Conservation (phyloP, 1,139 yeast species). For the Kluyveromyces marxianus region DNA sequence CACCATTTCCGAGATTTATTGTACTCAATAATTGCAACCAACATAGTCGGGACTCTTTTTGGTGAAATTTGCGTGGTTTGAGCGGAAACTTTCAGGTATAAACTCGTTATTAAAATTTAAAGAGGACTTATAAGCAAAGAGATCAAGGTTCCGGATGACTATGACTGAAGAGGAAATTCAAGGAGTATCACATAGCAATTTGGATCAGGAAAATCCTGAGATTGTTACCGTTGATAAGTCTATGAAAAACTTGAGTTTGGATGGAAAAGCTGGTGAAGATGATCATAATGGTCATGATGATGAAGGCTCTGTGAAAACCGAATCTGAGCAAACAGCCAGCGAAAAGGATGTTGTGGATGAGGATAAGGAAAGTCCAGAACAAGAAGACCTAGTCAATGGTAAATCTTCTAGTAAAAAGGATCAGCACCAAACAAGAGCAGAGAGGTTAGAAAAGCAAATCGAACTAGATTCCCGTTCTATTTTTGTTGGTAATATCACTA, state of each 20-base stretch:
- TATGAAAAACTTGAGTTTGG: background rate
- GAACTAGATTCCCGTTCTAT: slow-evolving; percentile 69
- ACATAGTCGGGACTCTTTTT: too few species aligned
- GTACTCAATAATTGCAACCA: too few species aligned
- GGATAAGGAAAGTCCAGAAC: background rate
- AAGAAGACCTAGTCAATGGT: slow-evolving; percentile 1
- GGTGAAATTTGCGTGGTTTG: too few species aligned
- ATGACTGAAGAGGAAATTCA: slow-evolving; percentile 1
- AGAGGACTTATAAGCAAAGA: too few species aligned
- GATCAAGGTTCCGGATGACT: background rate
- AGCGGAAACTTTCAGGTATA: too few species aligned
- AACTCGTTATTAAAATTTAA: too few species aligned
- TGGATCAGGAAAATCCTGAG: background rate
- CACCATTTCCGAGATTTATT: too few species aligned
- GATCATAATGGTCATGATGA: too few species aligned
- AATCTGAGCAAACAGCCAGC: too few species aligned
- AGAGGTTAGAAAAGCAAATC: slow-evolving; percentile 33
- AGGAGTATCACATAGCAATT: background rate
- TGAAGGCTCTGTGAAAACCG: too few species aligned
- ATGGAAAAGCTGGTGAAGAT: background rate
- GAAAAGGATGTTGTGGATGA: background rate
- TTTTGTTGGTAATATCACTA: slow-evolving; percentile 84
- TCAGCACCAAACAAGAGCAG: slow-evolving; percentile 5
- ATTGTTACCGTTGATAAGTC: background rate
- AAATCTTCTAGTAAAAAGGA: background rate